Percentiles rank a stretch among this genome's conserved stretches.
Conservation (phyloP, 805 yeast species). For the Brettanomyces sp. region DNA sequence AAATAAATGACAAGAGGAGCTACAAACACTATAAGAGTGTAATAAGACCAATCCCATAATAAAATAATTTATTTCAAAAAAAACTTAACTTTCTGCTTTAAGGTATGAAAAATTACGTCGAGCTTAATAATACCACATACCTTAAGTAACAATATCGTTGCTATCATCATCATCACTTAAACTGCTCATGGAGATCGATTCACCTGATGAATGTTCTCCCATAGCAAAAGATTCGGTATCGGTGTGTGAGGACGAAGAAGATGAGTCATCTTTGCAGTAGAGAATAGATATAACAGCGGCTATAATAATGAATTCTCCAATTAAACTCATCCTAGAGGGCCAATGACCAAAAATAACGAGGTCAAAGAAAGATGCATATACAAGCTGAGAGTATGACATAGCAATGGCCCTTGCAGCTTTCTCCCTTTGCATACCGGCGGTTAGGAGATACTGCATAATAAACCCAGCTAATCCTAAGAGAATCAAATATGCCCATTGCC, state of each 20-base stretch:
- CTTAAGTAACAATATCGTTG: too few species aligned
- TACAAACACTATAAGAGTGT: too few species aligned
- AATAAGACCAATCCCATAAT: too few species aligned
- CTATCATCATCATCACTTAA: slow-evolving; percentile 1
- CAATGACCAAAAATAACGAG: slow-evolving; percentile 58
- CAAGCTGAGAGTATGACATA: slow-evolving; percentile 66
- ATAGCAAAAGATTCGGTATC: neutral
- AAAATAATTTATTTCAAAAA: too few species aligned
- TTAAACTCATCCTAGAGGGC: slow-evolving; percentile 58
- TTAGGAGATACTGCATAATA: slow-evolving; percentile 66
- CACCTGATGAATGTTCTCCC: neutral
- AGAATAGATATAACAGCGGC: slow-evolving; percentile 55
- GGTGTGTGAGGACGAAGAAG: neutral
- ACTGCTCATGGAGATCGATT: neutral
- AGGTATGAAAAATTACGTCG: too few species aligned
- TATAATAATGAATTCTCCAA: slow-evolving; percentile 63
- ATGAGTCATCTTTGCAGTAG: slow-evolving; percentile 28
- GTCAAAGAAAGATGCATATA: slow-evolving; percentile 76
- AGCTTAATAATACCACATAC: too few species aligned
- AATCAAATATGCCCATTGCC: slow-evolving; percentile 58
- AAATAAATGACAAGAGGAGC: too few species aligned
- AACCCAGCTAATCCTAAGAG: slow-evolving; percentile 72
- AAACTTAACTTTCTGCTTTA: too few species aligned
- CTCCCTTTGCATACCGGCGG: slow-evolving; percentile 79
- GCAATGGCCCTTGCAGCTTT: slow-evolving; percentile 68